Evolutionary conservation across 805 yeast species (phyloP), one percentile per base, ranked within the genome.

Genomic region (Priceomyces carsonii): DNA sequence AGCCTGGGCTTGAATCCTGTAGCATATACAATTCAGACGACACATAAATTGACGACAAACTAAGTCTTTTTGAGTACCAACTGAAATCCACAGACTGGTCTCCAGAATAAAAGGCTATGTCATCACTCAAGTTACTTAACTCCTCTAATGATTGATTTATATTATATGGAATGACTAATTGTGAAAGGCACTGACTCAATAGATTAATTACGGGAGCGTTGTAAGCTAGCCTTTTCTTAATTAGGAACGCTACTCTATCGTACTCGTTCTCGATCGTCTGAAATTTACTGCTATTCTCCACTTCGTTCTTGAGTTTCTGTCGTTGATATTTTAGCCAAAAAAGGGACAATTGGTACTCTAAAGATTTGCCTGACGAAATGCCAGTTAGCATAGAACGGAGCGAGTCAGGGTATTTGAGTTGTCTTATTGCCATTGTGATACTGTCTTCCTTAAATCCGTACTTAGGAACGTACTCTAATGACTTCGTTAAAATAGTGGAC

Each of bases 31-130:
- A 63, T 57, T 91, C 97, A 25, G 84, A 65, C 24, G 82, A 76
- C 2, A 85, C 84, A 57, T 85, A 87, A 2, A 84, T 73, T 2
- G 84, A 70, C 16, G 85, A 74, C 10, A 91, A 55, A 6, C 85
- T 74, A 10, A 83, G 64, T 45, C 99, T 70, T 53, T 89, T 85
- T n/a, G 95, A 69, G 59, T 91, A 91, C 99, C 99, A 91, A 3
- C 87, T 83, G 55, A 85, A 81, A 57, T 88, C 96, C 45, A 80
- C 80, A 14, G 93, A 75, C 35, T 59, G 52, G 54, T 90, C 97
- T 8, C 90, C 93, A 0, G 95, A 80, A 47, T 77, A 79, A 58
- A 63, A 88, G 29, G 86, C 76, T 40, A 91, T 71, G 54, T 93
- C 98, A 61, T 91, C 98, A 8, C 88, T 73, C 37, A 90, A 69